Evolutionary conservation across 2,329 filamentous ascomycete species (phyloP).

Genomic region (Hymenoscyphus albidus): DNA sequence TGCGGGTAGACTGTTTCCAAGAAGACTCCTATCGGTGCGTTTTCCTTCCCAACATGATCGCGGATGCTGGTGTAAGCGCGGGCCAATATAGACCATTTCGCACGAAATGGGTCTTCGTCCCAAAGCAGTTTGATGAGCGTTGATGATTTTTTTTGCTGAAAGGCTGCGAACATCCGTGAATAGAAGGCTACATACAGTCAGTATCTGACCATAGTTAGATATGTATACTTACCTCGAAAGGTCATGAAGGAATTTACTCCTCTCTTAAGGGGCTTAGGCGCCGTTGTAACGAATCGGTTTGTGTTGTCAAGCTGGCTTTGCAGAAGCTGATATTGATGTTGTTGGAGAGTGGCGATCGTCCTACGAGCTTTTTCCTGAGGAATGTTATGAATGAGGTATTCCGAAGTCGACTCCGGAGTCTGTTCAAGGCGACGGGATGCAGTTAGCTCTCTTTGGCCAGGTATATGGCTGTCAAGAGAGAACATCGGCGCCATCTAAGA

Average conservation of each 20-base stretch:
- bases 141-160: conserved; percentile 27
- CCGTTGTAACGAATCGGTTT: neutral
- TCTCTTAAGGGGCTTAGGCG: neutral
- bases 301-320: neutral
- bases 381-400: conserved; percentile 2
- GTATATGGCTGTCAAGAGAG: neutral
- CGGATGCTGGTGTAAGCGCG: conserved; percentile 25
- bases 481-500: neutral
- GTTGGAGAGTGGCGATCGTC: neutral
- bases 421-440: conserved; percentile 1
- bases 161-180: conserved; percentile 15
- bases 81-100: conserved; percentile 26
- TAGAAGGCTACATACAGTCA: conserved; percentile 14
- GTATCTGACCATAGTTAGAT: neutral
- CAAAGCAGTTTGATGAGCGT: conserved; percentile 21
- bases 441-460: neutral
- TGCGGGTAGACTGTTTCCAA: conserved; percentile 18
- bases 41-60: conserved; percentile 20
- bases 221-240: conserved; percentile 18
- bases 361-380: neutral
- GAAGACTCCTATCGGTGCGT: conserved; percentile 20
- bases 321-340: neutral
- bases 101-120: conserved; percentile 25
- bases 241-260: conserved; percentile 24
- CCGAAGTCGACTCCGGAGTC: neutral